Conservation (phyloP, 2,329 filamentous ascomycete species). For the Exophiala sp. region DNA sequence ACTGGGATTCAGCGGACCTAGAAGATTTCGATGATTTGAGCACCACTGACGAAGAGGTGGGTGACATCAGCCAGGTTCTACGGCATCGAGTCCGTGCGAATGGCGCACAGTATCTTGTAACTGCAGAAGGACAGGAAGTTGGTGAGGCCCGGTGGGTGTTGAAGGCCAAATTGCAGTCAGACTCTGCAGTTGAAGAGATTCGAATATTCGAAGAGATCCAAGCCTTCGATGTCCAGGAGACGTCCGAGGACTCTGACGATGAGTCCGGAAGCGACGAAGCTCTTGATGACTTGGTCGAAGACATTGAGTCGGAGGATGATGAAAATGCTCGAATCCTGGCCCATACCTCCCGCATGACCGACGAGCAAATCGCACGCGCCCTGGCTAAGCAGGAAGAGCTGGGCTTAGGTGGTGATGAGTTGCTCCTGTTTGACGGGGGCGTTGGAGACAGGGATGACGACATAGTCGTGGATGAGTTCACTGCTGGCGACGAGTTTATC, state of each 20-base stretch:
- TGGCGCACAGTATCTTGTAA: constrained; percentile 52
- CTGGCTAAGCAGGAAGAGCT: constrained; percentile 62
- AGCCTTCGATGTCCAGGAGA: constrained; percentile 25
- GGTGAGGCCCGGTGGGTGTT: constrained; percentile 53
- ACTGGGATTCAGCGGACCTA: constrained; percentile 46
- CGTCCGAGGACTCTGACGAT: constrained; percentile 31
- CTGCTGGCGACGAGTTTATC: constrained; percentile 20
- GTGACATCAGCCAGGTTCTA: constrained; percentile 42
- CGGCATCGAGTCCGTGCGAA: constrained; percentile 43
- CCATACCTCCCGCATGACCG: constrained; percentile 44
- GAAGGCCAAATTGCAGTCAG: constrained; percentile 32
- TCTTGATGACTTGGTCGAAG: constrained; percentile 35
- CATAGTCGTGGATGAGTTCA: constrained; percentile 28
- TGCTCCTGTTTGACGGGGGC: constrained; percentile 55
- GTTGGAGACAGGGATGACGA: constrained; percentile 39
- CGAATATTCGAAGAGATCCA: constrained; percentile 35
- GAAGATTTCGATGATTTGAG: constrained; percentile 49
- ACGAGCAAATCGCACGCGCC: constrained; percentile 61
- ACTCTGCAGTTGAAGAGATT: constrained; percentile 30
- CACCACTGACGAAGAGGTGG: constrained; percentile 46
- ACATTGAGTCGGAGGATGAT: constrained; percentile 39
- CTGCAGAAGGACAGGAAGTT: constrained; percentile 41
- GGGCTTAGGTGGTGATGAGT: constrained; percentile 58
- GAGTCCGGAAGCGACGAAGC: constrained; percentile 34
- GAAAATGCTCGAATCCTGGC: constrained; percentile 37